These are phyloP conservation scores for Phtheirospermum japonicum DNA, from an alignment of 257 asterid genomes.

Conservation along the genomic window DNA sequence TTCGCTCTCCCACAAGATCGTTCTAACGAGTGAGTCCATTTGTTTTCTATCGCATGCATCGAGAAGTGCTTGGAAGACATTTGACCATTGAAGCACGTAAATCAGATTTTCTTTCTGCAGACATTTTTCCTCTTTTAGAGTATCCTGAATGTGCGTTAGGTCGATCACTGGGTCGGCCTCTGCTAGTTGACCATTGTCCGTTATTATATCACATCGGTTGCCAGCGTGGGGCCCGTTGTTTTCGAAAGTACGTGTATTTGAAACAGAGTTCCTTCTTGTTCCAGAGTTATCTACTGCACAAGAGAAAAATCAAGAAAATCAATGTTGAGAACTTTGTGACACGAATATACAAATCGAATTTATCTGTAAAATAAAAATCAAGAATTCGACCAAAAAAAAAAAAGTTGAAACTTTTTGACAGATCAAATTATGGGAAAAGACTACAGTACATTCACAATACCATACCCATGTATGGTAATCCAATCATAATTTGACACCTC, in stretches of 20 bases:
- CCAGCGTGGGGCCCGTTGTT: background rate
- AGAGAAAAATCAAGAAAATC: background rate
- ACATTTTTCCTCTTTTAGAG: background rate
- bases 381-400: too few species aligned
- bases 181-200: background rate
- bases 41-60: constrained; percentile 16
- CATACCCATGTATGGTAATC: too few species aligned
- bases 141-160: background rate
- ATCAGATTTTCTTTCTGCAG: background rate
- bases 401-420: too few species aligned
- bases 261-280: background rate
- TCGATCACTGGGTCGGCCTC: background rate
- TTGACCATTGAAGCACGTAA: constrained; percentile 22
- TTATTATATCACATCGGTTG: background rate
- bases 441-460: too few species aligned
- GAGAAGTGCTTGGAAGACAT: constrained; percentile 20
- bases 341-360: background rate
- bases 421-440: too few species aligned
- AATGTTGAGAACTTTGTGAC: background rate
- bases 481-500: too few species aligned
- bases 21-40: constrained; percentile 18
- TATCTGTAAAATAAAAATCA: too few species aligned
- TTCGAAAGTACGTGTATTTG: background rate
- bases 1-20: background rate
- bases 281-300: background rate